Base-by-base conservation (phyloP, 768 basidiomycete species). In the Pisolithus microcarpus region DNA sequence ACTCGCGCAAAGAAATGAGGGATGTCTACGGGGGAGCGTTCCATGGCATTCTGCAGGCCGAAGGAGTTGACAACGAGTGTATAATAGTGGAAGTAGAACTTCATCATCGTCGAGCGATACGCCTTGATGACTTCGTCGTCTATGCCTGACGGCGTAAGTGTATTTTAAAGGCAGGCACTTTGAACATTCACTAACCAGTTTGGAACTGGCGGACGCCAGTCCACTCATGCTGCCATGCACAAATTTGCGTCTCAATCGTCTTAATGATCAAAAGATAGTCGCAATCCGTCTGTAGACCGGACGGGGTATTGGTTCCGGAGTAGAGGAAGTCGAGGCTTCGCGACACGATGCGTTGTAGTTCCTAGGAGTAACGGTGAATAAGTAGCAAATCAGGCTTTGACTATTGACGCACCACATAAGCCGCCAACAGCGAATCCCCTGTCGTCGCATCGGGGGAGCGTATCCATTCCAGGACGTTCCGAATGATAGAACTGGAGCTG, bases 11-110 rank as follows among this genome's bases (percentile, higher is more conserved):
- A 91, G 71, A 92, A 92, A 69, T 92, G 84, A 0, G 83, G 83
- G 38, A 89, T 83, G 61, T 92, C 82, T 39, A 87, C 67, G 0
- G 78, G 69, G 4, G 79, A 75, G 18, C 80, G 77, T 67, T 95
- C 94, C 50, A 97, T 70, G n/a, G 95, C 91, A 61, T 95, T 89
- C 66, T 99, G 94, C 39, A 99, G 76, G 10, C 95, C 95, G 59
- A 99, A 99, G 1, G 94, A 95, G 63, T 96, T 93, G 52, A 97
- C 72, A 36, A 96, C 89, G 47, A 99, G 79, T 70, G 81, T 80
- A 23, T 85, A 81, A 60, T 95, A 95, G 63, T 90, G 79, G 70
- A 79, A 87, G 65, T 91, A 91, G 62, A 92, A 94, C 56, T 79
- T 72, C 24, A 78, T 75, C 43, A 65, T 61, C 10, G 62, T 58